Evolutionary conservation across 805 yeast species (phyloP), one percentile per base, ranked within the genome.

Genomic region (Tetrapisispora taiwanensis): DNA sequence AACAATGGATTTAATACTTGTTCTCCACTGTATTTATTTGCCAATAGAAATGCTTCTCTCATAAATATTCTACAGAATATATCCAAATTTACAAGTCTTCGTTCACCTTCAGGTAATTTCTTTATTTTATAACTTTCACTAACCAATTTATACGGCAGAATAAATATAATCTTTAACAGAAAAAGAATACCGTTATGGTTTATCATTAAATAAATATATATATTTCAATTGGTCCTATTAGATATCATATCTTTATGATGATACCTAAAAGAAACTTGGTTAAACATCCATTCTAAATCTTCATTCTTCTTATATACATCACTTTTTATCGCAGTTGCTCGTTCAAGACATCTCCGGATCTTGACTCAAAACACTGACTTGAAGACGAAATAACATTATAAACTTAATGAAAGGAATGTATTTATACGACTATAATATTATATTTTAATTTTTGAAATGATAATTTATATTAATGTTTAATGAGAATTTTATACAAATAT

Each of bases 1-100:
- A 52, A 52, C 5, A 48, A 24, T 26, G 56, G 56, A 42, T 52
- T 52, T 2, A 52, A 24, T 3, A 52, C 46, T n/a, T 45, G 45
- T 9, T 41, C 34, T 36, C 46, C 40, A 13, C 44, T 45, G 15
- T 35, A 12, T 7, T 33, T 36, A 42, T 52, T 40, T 4, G 52
- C 45, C n/a, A 47, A n/a, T 3, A 38, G 17, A n/a, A 52, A 40
- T 15, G 53, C 49, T 17, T 48, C 50, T 33, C 52, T 48, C 46
- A 46, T 46, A 12, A 48, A 41, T n/a, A 48, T 41, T 36, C 55
- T 41, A 7, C 15, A 31, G 6, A 43, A 27, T 2, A 51, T 5
- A 20, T 33, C 45, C 4, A 38, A 15, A 38, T 28, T 34, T 7
- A 43, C 30, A 12, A 26, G 27, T 26, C 40, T 45, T 3, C 14